A percentile compares a stretch with the other conserved stretches of the same genome.
Evolutionary conservation across 1,139 yeast species (phyloP).

Genomic region (Nakaseomyces delphensis): DNA sequence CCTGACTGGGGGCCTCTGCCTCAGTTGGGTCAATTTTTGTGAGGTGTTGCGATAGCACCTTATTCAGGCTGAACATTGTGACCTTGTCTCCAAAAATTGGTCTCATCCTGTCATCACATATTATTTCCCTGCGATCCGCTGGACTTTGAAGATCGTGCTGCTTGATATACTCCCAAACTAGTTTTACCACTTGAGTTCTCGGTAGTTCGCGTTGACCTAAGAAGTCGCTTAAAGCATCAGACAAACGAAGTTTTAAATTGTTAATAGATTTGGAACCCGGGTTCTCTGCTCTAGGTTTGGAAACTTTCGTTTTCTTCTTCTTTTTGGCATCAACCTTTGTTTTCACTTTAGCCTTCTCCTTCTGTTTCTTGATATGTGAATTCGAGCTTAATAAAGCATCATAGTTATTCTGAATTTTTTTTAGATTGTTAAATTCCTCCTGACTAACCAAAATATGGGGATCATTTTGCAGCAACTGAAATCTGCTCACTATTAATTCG

Average conservation of each 20-base stretch:
- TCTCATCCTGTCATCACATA: constrained; percentile 57
- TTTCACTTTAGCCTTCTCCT: constrained; percentile 7
- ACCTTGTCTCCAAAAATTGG: constrained; percentile 53
- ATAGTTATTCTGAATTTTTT: constrained; percentile 16
- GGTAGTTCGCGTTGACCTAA: constrained; percentile 41
- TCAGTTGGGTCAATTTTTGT: background rate
- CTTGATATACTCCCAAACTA: constrained; percentile 68
- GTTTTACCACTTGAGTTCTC: constrained; percentile 65
- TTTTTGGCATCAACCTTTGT: constrained; percentile 7
- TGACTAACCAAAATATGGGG: constrained; percentile 24
- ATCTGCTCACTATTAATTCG: constrained; percentile 52
- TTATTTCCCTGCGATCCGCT: constrained; percentile 52
- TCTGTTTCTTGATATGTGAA: constrained; percentile 10
- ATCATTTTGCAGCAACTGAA: constrained; percentile 38
- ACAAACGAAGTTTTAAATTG: constrained; percentile 33
- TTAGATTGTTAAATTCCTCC: constrained; percentile 29
- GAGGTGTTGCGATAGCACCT: constrained; percentile 43
- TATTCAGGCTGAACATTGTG: constrained; percentile 63
- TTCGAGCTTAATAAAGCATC: constrained; percentile 4
- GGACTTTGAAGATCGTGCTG: constrained; percentile 60
- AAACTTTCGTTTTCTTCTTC: constrained; percentile 22
- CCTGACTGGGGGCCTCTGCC: too few species aligned
- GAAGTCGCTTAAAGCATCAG: constrained; percentile 44
- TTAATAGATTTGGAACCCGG: constrained; percentile 19
- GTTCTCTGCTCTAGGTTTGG: constrained; percentile 9